Base-by-base conservation (phyloP, 495 filamentous ascomycete species). In the Penicillium manginii region DNA sequence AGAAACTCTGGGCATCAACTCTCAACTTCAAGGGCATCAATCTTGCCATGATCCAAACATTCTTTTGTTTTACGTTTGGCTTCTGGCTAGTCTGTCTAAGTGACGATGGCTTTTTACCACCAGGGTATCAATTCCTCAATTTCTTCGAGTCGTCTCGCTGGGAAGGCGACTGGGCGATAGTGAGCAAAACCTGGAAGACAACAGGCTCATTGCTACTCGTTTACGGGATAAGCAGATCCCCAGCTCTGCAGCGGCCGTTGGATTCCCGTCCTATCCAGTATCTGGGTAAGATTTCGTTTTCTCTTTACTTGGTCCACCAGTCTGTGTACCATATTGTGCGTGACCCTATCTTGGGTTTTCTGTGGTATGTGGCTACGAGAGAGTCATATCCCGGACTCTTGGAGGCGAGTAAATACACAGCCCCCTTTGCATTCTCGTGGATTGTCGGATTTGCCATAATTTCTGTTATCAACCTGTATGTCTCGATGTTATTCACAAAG, bases 201-300 rank as follows among this genome's bases (percentile, higher is more conserved):
- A 50, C 43, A 11, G 61, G 61, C 3, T 43, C 61, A 0, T 45
- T 57, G 15, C 33, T 64, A 8, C 21, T 57, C 15, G 45, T 64
- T 18, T 57, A 57, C 18, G 61, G 53, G 19, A 60, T 64, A 12
- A 59, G 52, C 18, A 37, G 58, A 50, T 67, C 45, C 29, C 72
- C 75, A 18, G 22, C 22, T 3, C 45, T 64, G 1, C 58, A 64
- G 32, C 2, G 37, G 10, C 58, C 58, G 8, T 32, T 64, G 59
- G 49, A 67, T 54, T 55, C 61, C 50, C 50, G 66, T 35, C 57
- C 60, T 50, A 54, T 68, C 46, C 65, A 66, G 43, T 65, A 65
- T 47, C 42, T 68, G 32, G 65, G 65, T 5, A 63, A 63, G 63
- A 74, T 64, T 45, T 77, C 52, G n/a, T 71, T 57, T 47, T 71